phyloP scores from a whole-genome alignment of 345 rosid genomes.

The Salix suchowensis region DNA sequence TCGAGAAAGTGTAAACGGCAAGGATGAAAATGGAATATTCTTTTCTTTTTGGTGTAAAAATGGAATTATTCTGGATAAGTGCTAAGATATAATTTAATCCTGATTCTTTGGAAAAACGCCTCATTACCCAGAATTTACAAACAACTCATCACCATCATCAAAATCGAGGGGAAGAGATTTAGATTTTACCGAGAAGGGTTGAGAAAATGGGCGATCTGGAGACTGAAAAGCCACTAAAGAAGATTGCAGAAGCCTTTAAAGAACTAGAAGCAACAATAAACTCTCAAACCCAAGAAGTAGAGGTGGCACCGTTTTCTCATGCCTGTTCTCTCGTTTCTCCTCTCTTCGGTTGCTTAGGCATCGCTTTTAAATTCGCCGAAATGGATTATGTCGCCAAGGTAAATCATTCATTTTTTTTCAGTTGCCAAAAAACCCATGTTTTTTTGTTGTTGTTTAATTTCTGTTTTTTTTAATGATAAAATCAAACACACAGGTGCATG shows the following conservation, averaged over 20 bases:
- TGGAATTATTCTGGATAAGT: neutral
- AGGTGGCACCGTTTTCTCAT: conserved; percentile 64
- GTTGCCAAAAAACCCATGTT: neutral
- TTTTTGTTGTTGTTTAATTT: neutral
- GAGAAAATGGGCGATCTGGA: neutral
- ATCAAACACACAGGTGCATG: conserved; percentile 52
- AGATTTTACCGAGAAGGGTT: neutral
- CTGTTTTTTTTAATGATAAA: neutral
- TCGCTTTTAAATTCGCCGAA: conserved; percentile 96
- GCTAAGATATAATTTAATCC: neutral
- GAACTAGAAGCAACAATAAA: conserved; percentile 3
- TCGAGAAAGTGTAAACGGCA: neutral
- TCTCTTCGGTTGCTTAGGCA: conserved; percentile 82
- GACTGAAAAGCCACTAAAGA: conserved; percentile 6
- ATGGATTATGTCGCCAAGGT: conserved; percentile 97
- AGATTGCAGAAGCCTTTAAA: conserved; percentile 11
- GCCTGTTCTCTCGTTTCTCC: conserved; percentile 93
- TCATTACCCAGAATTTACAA: neutral
- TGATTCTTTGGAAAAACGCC: neutral
- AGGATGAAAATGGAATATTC: neutral
- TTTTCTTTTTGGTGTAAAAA: no score
- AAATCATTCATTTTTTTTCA: neutral
- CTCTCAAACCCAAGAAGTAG: conserved; percentile 30
- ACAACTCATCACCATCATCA: neutral
- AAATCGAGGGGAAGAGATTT: neutral